Conservation (phyloP, 2,329 filamentous ascomycete genomes). For the Raffaelea albimanens region DNA sequence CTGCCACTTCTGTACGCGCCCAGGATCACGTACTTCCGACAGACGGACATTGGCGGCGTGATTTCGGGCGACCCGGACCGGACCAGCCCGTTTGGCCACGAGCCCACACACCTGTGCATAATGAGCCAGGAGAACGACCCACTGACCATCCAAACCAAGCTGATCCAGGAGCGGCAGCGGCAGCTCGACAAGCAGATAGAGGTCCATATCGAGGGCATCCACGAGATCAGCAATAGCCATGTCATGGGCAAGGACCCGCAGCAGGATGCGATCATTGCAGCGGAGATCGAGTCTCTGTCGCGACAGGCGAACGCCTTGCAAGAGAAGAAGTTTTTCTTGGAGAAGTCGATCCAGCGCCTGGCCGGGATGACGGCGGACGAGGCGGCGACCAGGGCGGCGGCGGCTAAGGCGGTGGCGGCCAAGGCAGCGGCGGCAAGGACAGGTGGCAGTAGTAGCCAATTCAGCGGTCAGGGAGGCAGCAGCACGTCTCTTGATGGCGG, state of each 20-base stretch:
- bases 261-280: slow-evolving; percentile 24
- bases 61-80: slow-evolving; percentile 73
- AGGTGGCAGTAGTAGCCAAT: no score
- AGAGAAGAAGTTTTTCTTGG: slow-evolving; percentile 49
- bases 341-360: slow-evolving; percentile 47
- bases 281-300: slow-evolving; percentile 51
- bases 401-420: not conserved
- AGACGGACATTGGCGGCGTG: slow-evolving; percentile 81
- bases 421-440: not conserved
- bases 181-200: slow-evolving; percentile 71
- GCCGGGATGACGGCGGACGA: slow-evolving; percentile 22
- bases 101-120: slow-evolving; percentile 88
- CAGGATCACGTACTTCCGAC: slow-evolving; percentile 93
- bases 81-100: slow-evolving; percentile 83
- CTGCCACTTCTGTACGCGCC: slow-evolving; percentile 85
- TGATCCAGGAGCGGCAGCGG: slow-evolving; percentile 72
- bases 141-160: slow-evolving; percentile 73
- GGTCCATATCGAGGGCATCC: slow-evolving; percentile 61
- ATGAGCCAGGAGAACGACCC: slow-evolving; percentile 90
- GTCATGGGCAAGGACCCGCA: not conserved
- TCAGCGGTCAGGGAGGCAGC: no score
- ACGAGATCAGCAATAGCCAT: slow-evolving; percentile 46
- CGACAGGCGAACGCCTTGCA: slow-evolving; percentile 46
- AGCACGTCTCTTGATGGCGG: not conserved
- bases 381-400: slow-evolving; percentile 11